These are phyloP conservation scores for Acidiella bohemica DNA, from an alignment of 495 filamentous ascomycete species.

Conservation along the genomic window DNA sequence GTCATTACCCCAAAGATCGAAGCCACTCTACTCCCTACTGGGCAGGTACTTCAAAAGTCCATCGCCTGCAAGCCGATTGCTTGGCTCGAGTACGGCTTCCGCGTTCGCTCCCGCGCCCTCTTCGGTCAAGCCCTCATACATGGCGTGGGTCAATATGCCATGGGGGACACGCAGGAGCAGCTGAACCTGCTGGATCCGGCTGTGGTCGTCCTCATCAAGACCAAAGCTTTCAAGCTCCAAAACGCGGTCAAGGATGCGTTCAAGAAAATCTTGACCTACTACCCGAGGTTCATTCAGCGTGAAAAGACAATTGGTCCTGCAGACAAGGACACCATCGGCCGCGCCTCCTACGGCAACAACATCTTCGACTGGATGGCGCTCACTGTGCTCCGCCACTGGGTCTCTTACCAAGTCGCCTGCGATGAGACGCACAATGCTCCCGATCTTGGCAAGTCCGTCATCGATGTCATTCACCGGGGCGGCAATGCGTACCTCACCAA, in stretches of 20 bases:
- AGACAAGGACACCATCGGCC: conserved; percentile 9
- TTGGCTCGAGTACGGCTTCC: conserved; percentile 33
- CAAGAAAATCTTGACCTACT: conserved; percentile 8
- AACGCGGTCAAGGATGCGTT: conserved; percentile 34
- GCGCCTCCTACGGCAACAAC: conserved; percentile 22
- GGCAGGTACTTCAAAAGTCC: conserved; percentile 29
- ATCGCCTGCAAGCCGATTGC: conserved; percentile 28
- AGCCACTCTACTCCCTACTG: conserved; percentile 28
- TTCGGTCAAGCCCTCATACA: conserved; percentile 39
- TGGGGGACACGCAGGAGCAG: conserved; percentile 5
- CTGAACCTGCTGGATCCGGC: conserved; percentile 9
- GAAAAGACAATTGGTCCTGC: background rate
- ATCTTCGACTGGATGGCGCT: conserved; percentile 27
- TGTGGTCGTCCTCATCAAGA: conserved; percentile 32
- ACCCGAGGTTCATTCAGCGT: conserved; percentile 7
- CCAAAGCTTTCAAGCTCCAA: conserved; percentile 38
- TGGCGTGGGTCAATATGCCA: conserved; percentile 32
- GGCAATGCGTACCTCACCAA: conserved; percentile 25
- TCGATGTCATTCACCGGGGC: conserved; percentile 13
- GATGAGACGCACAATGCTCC: conserved; percentile 13
- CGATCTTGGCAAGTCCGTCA: conserved; percentile 24
- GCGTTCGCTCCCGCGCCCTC: conserved; percentile 32
- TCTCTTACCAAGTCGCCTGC: conserved; percentile 12
- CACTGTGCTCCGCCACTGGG: conserved; percentile 21
- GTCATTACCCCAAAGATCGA: conserved; percentile 32